Evolutionary conservation across 805 yeast genomes (phyloP), one percentile per base, ranked within the genome.

Genomic region (Barnettozyma sp.): DNA sequence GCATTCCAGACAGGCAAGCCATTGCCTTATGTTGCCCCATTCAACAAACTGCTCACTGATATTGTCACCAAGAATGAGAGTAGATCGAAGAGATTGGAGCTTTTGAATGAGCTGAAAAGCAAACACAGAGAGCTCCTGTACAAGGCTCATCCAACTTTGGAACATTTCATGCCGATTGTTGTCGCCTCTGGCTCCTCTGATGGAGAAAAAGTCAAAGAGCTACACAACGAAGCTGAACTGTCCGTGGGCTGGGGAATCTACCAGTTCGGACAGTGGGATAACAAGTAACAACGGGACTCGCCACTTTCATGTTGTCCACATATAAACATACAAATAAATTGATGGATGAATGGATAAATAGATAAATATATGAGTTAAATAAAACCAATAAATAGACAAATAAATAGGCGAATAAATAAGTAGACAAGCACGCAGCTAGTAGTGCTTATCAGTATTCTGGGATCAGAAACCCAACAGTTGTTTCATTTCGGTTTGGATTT

Each of bases 231-330:
- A 19, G 72, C 59, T 5, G 40, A 51, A 9, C 58, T 59, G 1
- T 66, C 78, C 29, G 48, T 82, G 26, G 90, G 83, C 4, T 82
- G 85, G 85, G 82, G 81, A n/a, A 59, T 74, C 23, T 82, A 76
- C 48, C 66, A 67, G 46, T 75, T 69, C 45, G 70, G 66, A 22
- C 43, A 54, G 8, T 44, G 41, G 38, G 15, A 36, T 26, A 28
- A 17, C 28, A 31, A n/a, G n/a, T n/a, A n/a, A n/a, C n/a, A n/a
- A n/a, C n/a, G n/a, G n/a, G n/a, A n/a, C n/a, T n/a, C n/a, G n/a
- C n/a, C n/a, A n/a, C n/a, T n/a, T n/a, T n/a, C n/a, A n/a, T n/a
- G n/a, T n/a, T n/a, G n/a, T n/a, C n/a, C n/a, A n/a, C n/a, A n/a
- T n/a, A n/a, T n/a, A n/a, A n/a, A n/a, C n/a, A n/a, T n/a, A n/a